phyloP scores from a whole-genome alignment of 2,329 filamentous ascomycete genomes.

The Parascedosporium putredinis region DNA sequence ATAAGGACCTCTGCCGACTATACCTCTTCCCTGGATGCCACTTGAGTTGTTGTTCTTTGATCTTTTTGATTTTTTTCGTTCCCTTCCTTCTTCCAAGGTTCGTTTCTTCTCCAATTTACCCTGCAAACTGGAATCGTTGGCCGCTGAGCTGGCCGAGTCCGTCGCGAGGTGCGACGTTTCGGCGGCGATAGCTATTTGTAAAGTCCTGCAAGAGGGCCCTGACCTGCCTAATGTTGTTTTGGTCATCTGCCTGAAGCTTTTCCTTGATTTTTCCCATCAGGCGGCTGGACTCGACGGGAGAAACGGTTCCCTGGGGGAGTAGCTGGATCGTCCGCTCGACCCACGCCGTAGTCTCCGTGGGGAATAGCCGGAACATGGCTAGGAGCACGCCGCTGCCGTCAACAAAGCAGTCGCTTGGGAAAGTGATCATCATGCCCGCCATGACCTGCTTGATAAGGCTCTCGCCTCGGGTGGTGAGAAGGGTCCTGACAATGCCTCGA shows the following conservation, averaged over 20 bases:
- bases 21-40: too few species aligned
- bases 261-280: conserved; percentile 74
- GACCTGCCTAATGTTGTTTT: conserved; percentile 59
- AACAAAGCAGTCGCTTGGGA: conserved; percentile 89
- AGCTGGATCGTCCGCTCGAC: conserved; percentile 74
- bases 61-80: too few species aligned
- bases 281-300: conserved; percentile 66
- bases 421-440: conserved; percentile 98
- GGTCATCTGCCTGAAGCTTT: conserved; percentile 56
- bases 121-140: conserved; percentile 70
- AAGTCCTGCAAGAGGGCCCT: conserved; percentile 87
- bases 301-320: conserved; percentile 73
- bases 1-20: too few species aligned
- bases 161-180: conserved; percentile 91
- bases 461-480: conserved; percentile 62
- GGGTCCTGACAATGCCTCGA: conserved; percentile 59
- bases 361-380: conserved; percentile 77
- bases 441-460: conserved; percentile 77
- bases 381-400: conserved; percentile 91
- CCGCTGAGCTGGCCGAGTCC: conserved; percentile 82
- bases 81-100: not conserved
- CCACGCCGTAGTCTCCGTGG: conserved; percentile 70
- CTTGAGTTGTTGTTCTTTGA: too few species aligned
- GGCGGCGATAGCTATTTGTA: conserved; percentile 82
- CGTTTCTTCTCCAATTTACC: conserved; percentile 15